phyloP scores from a whole-genome alignment of 2,329 filamentous ascomycete genomes.

The Dryadomyces quercivorus region DNA sequence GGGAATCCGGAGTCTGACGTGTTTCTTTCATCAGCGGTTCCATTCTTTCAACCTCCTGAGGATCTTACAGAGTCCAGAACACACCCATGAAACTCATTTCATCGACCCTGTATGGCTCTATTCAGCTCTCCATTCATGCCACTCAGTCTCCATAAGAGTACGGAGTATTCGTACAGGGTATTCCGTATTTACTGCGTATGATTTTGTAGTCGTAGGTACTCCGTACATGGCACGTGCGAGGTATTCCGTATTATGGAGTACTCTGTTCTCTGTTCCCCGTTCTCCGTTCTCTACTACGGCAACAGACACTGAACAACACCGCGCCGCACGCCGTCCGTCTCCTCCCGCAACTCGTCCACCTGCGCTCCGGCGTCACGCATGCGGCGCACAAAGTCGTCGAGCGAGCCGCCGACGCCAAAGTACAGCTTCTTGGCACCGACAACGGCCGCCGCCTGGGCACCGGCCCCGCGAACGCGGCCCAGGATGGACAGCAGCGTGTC shows the following conservation, averaged over 20 bases:
- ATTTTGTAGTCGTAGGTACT: too few relatives aligned
- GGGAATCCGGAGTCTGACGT: background rate
- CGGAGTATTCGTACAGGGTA: too few relatives aligned
- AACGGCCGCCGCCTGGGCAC: constrained; percentile 41
- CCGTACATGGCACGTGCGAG: too few relatives aligned
- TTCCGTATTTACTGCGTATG: too few relatives aligned
- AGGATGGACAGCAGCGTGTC: constrained; percentile 52
- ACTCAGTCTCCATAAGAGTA: too few relatives aligned
- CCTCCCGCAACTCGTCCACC: constrained; percentile 42
- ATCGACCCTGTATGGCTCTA: too few relatives aligned
- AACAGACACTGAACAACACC: constrained; percentile 44
- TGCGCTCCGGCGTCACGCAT: constrained; percentile 34
- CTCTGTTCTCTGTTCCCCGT: background rate
- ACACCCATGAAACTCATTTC: background rate
- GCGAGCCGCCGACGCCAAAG: constrained; percentile 72
- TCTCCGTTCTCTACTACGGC: too few relatives aligned
- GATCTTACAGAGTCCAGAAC: too few relatives aligned
- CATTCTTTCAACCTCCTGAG: background rate
- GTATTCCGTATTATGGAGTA: too few relatives aligned
- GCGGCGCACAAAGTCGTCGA: constrained; percentile 57
- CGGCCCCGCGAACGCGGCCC: constrained; percentile 26
- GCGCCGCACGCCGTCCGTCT: constrained; percentile 47
- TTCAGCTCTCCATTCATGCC: too few relatives aligned
- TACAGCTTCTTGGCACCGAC: constrained; percentile 71
- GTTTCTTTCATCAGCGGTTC: background rate